Evolutionary conservation across 495 filamentous ascomycete genomes (phyloP).

Genomic region (Penicillium samsonianum): DNA sequence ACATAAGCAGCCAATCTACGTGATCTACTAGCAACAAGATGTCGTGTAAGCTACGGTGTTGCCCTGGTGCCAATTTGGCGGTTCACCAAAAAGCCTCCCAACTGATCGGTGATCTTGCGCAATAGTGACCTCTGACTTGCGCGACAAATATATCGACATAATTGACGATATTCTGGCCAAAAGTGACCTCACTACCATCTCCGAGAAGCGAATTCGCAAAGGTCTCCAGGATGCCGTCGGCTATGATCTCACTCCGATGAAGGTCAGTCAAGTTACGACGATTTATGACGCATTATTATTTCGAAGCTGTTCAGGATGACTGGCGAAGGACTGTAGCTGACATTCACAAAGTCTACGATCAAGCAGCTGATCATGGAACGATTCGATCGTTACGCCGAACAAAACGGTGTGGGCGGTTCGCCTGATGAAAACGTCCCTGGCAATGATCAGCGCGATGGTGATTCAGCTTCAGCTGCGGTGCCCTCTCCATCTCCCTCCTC

Average conservation of each 20-base stretch:
- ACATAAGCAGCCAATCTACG: neutral
- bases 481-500: conserved; percentile 52
- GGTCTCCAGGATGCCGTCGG: conserved; percentile 73
- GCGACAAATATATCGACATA: conserved; percentile 72
- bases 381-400: conserved; percentile 75
- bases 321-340: conserved; percentile 9
- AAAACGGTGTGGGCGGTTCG: conserved; percentile 40
- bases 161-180: conserved; percentile 87
- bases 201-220: conserved; percentile 88
- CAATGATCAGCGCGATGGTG: conserved; percentile 46
- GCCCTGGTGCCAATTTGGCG: conserved; percentile 23
- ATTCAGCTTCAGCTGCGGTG: conserved; percentile 42
- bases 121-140: conserved; percentile 67
- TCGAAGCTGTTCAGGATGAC: neutral
- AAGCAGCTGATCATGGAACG: conserved; percentile 83
- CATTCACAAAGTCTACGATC: conserved; percentile 63
- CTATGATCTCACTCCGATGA: conserved; percentile 82
- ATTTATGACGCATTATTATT: neutral
- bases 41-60: conserved; percentile 44
- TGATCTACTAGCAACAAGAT: conserved; percentile 29
- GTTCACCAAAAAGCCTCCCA: conserved; percentile 1
- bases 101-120: conserved; percentile 18
- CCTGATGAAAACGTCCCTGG: conserved; percentile 38
- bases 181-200: conserved; percentile 86
- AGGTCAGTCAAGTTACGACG: conserved; percentile 56